Conservation (phyloP, 2,329 filamentous ascomycete species). For the Colletotrichum somersetense region DNA sequence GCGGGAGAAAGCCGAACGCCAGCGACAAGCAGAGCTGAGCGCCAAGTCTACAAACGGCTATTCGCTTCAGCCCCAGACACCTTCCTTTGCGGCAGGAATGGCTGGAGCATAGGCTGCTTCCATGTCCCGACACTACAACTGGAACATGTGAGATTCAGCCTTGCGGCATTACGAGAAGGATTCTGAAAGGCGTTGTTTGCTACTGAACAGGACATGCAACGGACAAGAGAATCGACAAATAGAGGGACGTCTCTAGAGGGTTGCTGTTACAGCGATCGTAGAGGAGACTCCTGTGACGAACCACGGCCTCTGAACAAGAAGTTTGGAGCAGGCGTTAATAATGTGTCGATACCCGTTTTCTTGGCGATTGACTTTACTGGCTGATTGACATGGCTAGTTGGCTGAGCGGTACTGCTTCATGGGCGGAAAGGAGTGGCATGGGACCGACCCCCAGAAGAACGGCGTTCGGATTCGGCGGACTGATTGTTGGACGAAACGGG, state of each 20-base stretch:
- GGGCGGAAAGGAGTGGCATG: conserved; percentile 29
- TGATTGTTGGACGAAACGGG: conserved; percentile 34
- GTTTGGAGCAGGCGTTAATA: conserved; percentile 29
- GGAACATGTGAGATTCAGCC: not conserved
- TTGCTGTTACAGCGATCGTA: conserved; percentile 21
- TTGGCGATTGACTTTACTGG: conserved; percentile 31
- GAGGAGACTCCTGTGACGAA: conserved; percentile 3
- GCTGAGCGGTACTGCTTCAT: conserved; percentile 26
- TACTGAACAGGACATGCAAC: conserved; percentile 1
- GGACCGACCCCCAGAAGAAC: conserved; percentile 30
- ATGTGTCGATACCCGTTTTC: conserved; percentile 25
- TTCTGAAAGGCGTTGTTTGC: not conserved
- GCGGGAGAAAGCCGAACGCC: conserved; percentile 82
- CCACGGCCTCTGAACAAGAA: conserved; percentile 12
- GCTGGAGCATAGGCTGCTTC: conserved; percentile 35
- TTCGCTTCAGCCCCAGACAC: conserved; percentile 50
- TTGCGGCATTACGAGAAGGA: not conserved
- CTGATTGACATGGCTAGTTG: conserved; percentile 29
- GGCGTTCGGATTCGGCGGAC: conserved; percentile 38
- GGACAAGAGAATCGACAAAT: conserved; percentile 3
- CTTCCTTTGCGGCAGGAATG: conserved; percentile 43
- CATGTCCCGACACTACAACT: not conserved
- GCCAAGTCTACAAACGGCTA: conserved; percentile 55
- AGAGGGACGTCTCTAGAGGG: not conserved
- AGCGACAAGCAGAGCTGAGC: conserved; percentile 60